Evolutionary conservation across 73 alveolate genomes (phyloP).

Genomic region (Tetrahymena thermophila): DNA sequence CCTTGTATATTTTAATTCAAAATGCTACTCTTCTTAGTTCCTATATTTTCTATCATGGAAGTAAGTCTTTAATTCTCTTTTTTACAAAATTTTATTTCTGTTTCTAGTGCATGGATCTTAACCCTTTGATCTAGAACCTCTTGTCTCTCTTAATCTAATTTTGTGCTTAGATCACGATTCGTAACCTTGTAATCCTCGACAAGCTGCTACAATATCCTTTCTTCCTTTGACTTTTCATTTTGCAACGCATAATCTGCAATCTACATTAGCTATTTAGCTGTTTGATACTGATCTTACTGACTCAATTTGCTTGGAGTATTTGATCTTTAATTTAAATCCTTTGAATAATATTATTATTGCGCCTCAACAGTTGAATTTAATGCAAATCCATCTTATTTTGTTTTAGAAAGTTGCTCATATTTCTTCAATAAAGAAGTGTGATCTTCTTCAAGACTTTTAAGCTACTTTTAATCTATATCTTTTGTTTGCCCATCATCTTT

Average conservation of each 20-base stretch:
- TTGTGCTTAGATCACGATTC: neutral
- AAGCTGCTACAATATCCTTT: neutral
- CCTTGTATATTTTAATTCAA: neutral
- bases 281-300: neutral
- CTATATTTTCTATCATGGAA: neutral
- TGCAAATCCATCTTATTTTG: neutral
- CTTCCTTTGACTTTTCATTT: neutral
- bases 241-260: neutral
- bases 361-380: neutral
- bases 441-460: neutral
- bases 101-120: neutral
- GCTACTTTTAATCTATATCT: neutral
- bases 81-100: neutral
- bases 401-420: neutral
- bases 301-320: neutral
- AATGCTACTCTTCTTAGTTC: neutral
- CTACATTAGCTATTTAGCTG: neutral
- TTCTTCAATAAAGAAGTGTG: neutral
- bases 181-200: neutral
- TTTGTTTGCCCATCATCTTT: neutral
- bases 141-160: neutral
- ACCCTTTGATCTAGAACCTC: neutral
- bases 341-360: neutral
- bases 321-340: neutral
- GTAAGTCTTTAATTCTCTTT: neutral